These are phyloP conservation scores for Pterocarpus macrocarpus DNA, from an alignment of 306 rosid genomes.

Conservation along the genomic window DNA sequence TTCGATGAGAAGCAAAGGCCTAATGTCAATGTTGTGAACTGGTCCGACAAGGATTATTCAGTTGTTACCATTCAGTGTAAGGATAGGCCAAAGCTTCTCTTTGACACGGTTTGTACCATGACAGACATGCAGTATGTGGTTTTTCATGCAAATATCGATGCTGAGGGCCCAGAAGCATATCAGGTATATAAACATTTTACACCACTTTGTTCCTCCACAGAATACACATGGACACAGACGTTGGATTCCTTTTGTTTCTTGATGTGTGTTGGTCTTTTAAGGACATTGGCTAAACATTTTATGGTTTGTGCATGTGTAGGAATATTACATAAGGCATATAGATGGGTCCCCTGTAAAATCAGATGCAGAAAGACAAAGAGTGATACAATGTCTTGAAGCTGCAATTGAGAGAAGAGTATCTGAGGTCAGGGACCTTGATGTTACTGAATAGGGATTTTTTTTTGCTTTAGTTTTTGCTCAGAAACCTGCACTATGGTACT, in stretches of 20 bases:
- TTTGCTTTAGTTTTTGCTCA: constrained; percentile 18
- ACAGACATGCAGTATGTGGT: constrained; percentile 97
- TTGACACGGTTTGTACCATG: constrained; percentile 93
- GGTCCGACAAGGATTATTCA: constrained; percentile 87
- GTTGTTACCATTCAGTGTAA: constrained; percentile 78
- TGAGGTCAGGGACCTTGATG: constrained; percentile 60
- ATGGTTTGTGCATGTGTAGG: constrained; percentile 60
- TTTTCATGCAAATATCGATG: constrained; percentile 87
- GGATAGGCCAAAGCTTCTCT: constrained; percentile 95
- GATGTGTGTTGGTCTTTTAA: constrained; percentile 22
- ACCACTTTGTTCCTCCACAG: constrained; percentile 14
- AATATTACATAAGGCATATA: constrained; percentile 85
- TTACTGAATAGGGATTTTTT: constrained; percentile 11
- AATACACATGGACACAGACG: neutral
- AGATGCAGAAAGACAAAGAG: constrained; percentile 96
- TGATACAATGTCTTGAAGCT: constrained; percentile 93
- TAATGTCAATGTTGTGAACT: constrained; percentile 82
- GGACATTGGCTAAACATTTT: constrained; percentile 44
- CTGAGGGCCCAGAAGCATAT: constrained; percentile 89
- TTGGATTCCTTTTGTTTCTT: constrained; percentile 31
- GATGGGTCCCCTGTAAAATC: constrained; percentile 98
- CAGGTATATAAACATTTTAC: constrained; percentile 64
- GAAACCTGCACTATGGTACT: neutral
- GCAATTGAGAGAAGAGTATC: constrained; percentile 96
- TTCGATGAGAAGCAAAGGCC: constrained; percentile 78